These are phyloP conservation scores for Lactarius pseudohatsudake DNA, from an alignment of 768 basidiomycete species.

Conservation along the genomic window DNA sequence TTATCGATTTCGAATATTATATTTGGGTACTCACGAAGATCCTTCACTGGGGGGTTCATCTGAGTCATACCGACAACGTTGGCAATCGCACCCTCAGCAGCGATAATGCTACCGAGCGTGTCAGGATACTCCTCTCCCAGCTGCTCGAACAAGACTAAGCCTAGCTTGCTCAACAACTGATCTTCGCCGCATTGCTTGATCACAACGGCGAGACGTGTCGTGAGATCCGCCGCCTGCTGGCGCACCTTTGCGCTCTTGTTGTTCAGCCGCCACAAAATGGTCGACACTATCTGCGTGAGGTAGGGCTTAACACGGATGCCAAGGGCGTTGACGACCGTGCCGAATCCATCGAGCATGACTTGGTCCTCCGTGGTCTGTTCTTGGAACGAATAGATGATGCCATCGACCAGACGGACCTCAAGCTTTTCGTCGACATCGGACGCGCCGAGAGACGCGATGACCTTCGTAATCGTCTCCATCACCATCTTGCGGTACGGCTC, in stretches of 20 bases:
- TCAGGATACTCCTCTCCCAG: slow-evolving; percentile 99
- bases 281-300: slow-evolving; percentile 97
- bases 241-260: slow-evolving; percentile 99
- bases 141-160: slow-evolving; percentile 96
- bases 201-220: slow-evolving; percentile 91
- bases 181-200: slow-evolving; percentile 99
- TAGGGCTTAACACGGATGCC: slow-evolving; percentile 97
- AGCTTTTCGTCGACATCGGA: slow-evolving; percentile 96
- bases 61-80: slow-evolving; percentile 99
- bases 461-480: slow-evolving; percentile 99
- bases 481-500: slow-evolving; percentile 98
- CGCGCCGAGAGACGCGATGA: slow-evolving; percentile 90
- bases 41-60: slow-evolving; percentile 99
- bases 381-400: slow-evolving; percentile 99
- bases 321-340: slow-evolving; percentile 94
- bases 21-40: slow-evolving; percentile 80
- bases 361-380: slow-evolving; percentile 99
- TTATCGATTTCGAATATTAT: not conserved
- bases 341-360: slow-evolving; percentile 98
- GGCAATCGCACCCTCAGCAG: slow-evolving; percentile 97
- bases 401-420: slow-evolving; percentile 92
- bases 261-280: slow-evolving; percentile 97
- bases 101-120: slow-evolving; percentile 98
- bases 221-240: slow-evolving; percentile 98
- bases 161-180: slow-evolving; percentile 91